Evolutionary conservation across 208 protist genomes (phyloP).

Genomic region (Leishmania mexicana): DNA sequence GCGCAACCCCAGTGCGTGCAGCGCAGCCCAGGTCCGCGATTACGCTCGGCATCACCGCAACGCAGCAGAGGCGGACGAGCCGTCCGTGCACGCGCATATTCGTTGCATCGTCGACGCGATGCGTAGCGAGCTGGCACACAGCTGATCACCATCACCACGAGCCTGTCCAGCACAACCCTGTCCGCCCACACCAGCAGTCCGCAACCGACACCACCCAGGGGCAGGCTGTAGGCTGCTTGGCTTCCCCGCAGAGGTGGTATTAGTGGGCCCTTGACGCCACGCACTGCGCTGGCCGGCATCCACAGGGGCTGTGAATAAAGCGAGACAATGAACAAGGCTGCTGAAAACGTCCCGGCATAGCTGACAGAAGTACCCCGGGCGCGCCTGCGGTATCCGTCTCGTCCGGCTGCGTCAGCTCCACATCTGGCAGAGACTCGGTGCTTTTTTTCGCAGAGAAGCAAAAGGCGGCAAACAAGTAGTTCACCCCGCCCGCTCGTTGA

Average conservation of each 20-base stretch:
- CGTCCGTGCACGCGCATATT: not conserved
- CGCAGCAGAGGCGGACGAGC: not conserved
- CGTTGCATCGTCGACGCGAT: not conserved
- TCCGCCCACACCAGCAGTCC: not conserved
- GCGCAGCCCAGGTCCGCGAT: not conserved
- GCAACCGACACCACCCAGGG: not conserved
- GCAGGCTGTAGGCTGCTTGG: not conserved
- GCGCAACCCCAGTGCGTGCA: not conserved
- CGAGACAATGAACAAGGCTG: not conserved
- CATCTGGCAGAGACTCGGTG: not conserved
- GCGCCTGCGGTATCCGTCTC: not conserved
- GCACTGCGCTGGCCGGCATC: not conserved
- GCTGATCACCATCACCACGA: not conserved
- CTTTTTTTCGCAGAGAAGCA: not conserved
- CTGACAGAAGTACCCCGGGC: not conserved
- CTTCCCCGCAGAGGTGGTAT: not conserved
- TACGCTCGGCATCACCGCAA: not conserved
- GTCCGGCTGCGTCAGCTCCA: not conserved
- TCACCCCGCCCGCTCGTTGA: slow-evolving; percentile 25
- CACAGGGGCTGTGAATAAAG: not conserved
- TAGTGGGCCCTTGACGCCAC: not conserved
- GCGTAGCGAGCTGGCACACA: not conserved
- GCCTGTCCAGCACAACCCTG: not conserved
- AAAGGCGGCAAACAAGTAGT: not conserved
- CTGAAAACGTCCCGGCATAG: not conserved